These are phyloP conservation scores for Clausena lansium DNA, from an alignment of 345 rosid genomes.

Conservation along the genomic window DNA sequence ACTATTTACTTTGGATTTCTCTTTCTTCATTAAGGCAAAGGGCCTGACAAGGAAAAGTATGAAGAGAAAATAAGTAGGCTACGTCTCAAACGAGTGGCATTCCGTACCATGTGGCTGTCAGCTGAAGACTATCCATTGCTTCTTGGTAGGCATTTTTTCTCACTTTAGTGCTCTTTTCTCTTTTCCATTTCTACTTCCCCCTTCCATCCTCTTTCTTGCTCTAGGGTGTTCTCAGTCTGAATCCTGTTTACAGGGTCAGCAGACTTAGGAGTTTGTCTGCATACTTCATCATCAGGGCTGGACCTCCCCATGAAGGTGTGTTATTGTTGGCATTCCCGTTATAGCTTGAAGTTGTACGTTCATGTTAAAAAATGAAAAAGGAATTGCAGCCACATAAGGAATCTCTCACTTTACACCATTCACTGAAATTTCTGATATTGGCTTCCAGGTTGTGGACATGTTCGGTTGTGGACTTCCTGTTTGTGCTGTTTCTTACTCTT, in stretches of 20 bases:
- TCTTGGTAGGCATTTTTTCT: conserved; percentile 45
- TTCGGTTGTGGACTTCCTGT: conserved; percentile 97
- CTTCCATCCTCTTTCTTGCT: not conserved
- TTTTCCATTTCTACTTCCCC: not conserved
- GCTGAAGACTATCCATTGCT: conserved; percentile 97
- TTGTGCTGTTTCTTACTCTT: conserved; percentile 92
- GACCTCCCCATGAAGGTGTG: conserved; percentile 97
- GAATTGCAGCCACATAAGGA: not conserved
- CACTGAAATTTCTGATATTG: conserved; percentile 9
- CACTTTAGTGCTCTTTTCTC: not conserved
- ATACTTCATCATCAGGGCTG: conserved; percentile 93
- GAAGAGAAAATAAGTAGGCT: conserved; percentile 78
- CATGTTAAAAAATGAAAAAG: not conserved
- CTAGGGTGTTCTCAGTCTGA: not conserved
- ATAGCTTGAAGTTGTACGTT: not conserved
- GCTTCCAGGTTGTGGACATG: conserved; percentile 92
- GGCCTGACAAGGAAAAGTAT: conserved; percentile 88
- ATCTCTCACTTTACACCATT: not conserved
- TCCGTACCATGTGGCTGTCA: conserved; percentile 93
- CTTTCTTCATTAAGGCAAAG: conserved; percentile 61
- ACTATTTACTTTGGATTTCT: conserved; percentile 3
- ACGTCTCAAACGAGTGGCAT: conserved; percentile 80
- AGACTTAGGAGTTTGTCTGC: conserved; percentile 94
- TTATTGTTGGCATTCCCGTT: not conserved
- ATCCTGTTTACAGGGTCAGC: conserved; percentile 26